Base-by-base conservation (phyloP, 768 basidiomycete genomes). In the Suillus subaureus region DNA sequence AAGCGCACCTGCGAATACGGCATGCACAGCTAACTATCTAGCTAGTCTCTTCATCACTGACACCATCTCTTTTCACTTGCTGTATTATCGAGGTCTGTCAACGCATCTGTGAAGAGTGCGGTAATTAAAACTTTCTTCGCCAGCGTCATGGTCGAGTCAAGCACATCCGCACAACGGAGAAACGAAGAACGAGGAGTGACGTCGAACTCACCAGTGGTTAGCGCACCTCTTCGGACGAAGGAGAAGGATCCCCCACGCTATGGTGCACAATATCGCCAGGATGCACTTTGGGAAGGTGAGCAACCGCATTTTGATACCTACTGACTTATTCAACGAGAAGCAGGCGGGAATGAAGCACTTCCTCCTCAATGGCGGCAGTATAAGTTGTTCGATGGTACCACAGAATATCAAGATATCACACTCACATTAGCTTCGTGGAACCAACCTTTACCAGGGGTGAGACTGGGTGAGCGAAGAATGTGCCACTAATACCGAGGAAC, bases 221-320 rank as follows among this genome's bases (percentile, higher is more conserved):
- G 45, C 9, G 21, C 9, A 11, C 43, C 18, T 11, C 43, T 2
- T 39, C 39, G 7, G 18, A 43, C 7, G 45, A 45, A 2, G 8
- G 45, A 45, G 11, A 45, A 21, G 9, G 4, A 45, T 45, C 45
- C 45, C 3, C 45, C 52, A 33, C 52, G 8, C 18, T 54, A 54
- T 54, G 52, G 52, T 18, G 16, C 28, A 54, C 52, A 54, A 4
- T 8, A 54, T 11, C 52, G 28, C 16, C 52, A 54, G 52, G 28
- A 54, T 54, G 28, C 52, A 31, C 52, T 54, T 54, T 54, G 52
- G 52, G 52, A 54, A 54, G 52, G 52, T 31, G 52, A 21, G 52
- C 11, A 31, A 54, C 3, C 9, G 3, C 4, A 1, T 31, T 52
- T 3, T n/a, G 8, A 45, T 11, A n/a, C 8, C 43, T 18, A 11